A percentile compares a stretch with the other conserved stretches of the same genome.
Evolutionary conservation across 345 rosid genomes (phyloP).

Genomic region (Eucalyptus dawsonii): DNA sequence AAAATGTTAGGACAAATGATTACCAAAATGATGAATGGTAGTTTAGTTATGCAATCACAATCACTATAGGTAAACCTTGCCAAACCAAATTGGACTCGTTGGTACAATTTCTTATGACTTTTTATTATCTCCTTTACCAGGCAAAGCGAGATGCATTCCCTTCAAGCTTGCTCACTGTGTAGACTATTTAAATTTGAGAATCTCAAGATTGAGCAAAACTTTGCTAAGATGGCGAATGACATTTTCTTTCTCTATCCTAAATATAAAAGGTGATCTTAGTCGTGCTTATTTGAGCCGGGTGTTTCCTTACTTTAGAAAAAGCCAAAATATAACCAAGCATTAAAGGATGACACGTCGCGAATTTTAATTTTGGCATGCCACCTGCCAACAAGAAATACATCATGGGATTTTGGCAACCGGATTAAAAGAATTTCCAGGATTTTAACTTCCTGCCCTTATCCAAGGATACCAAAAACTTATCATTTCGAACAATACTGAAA

Average conservation of each 20-base stretch:
- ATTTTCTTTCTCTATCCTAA: background rate
- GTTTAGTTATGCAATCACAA: background rate
- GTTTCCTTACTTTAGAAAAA: background rate
- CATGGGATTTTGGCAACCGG: background rate
- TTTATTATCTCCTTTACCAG: background rate
- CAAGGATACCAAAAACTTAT: background rate
- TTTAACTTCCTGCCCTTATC: background rate
- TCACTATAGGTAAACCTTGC: background rate
- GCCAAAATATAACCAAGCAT: background rate
- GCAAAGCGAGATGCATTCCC: background rate
- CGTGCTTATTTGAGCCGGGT: background rate
- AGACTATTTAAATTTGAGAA: background rate
- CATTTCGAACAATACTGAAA: background rate
- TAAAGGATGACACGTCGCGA: background rate
- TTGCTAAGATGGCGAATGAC: background rate
- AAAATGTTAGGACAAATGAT: too few relatives aligned
- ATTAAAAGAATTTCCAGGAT: background rate
- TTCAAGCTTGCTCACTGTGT: accelerated
- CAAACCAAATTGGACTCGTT: background rate
- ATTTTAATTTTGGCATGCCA: background rate
- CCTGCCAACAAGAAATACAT: background rate
- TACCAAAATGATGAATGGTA: background rate
- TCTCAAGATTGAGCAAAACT: background rate
- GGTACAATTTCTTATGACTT: background rate
- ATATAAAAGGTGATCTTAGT: background rate